Conservation (phyloP, 2,329 filamentous ascomycete genomes). For the Nectriaceae sp. region DNA sequence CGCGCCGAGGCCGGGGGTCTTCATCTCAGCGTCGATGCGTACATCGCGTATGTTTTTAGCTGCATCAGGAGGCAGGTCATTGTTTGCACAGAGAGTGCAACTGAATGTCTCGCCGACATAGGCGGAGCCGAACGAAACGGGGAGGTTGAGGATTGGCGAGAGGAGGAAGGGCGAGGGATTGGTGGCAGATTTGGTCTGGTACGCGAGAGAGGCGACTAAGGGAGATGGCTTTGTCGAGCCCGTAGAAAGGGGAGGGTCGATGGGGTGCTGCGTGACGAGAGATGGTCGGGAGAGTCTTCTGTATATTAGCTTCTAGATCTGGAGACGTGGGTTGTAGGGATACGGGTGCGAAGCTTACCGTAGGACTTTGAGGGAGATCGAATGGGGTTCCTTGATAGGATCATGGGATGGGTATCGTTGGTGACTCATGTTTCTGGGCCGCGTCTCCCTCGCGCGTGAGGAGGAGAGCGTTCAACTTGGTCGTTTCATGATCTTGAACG, state of each 20-base stretch:
- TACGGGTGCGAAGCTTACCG: constrained; percentile 46
- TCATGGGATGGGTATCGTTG: constrained; percentile 60
- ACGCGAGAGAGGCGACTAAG: constrained; percentile 71
- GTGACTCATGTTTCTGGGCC: constrained; percentile 58
- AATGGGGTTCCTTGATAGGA: constrained; percentile 72
- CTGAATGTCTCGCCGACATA: constrained; percentile 95
- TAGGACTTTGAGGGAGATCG: constrained; percentile 76
- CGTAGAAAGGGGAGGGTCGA: constrained; percentile 48
- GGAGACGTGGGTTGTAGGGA: not conserved
- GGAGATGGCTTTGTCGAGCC: constrained; percentile 46
- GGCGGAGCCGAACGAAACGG: constrained; percentile 87
- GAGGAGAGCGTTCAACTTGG: too few species aligned
- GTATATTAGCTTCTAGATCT: not conserved
- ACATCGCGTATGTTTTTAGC: constrained; percentile 69
- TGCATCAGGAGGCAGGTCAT: constrained; percentile 56
- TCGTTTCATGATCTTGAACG: too few species aligned
- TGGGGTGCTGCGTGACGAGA: constrained; percentile 69
- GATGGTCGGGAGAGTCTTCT: constrained; percentile 79
- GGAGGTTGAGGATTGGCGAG: constrained; percentile 74
- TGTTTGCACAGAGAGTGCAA: constrained; percentile 95
- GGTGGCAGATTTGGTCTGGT: constrained; percentile 48
- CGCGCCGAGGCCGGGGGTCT: constrained; percentile 67
- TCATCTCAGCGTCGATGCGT: constrained; percentile 88
- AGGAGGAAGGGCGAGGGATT: constrained; percentile 60
- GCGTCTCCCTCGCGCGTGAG: too few species aligned